A percentile compares a stretch with the other conserved stretches of the same genome.
Evolutionary conservation across 768 basidiomycete species (phyloP).

Genomic region (Lactifluus rugatus): DNA sequence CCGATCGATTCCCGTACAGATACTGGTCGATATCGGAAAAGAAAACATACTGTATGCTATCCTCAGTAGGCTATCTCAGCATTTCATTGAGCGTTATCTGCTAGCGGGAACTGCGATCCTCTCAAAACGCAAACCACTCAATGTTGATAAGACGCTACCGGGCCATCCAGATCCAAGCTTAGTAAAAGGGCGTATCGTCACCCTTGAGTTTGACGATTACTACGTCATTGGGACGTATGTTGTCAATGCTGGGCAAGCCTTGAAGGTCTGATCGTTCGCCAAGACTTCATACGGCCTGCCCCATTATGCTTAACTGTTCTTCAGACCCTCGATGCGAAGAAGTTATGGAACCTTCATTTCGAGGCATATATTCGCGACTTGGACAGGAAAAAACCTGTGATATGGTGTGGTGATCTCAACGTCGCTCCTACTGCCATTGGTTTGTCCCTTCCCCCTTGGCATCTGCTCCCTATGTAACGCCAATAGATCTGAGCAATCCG

Average conservation of each 20-base stretch:
- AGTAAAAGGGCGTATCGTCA: constrained; percentile 71
- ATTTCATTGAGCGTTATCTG: background rate
- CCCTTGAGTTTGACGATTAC: constrained; percentile 63
- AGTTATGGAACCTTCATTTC: constrained; percentile 73
- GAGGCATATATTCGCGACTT: constrained; percentile 59
- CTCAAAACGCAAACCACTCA: constrained; percentile 65
- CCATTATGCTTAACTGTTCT: background rate
- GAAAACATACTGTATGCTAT: constrained; percentile 61
- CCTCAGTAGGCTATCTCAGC: background rate
- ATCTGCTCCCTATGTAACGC: background rate
- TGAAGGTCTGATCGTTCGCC: constrained; percentile 38
- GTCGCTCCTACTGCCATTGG: constrained; percentile 73
- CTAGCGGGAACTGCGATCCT: constrained; percentile 75
- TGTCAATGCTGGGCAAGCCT: constrained; percentile 65
- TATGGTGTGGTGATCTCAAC: constrained; percentile 85
- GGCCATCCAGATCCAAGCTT: constrained; percentile 55
- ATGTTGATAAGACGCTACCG: constrained; percentile 56
- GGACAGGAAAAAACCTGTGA: constrained; percentile 72
- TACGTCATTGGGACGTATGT: constrained; percentile 78
- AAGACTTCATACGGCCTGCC: background rate
- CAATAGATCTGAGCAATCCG: constrained; percentile 55
- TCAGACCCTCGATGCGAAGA: constrained; percentile 68
- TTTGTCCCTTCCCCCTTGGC: constrained; percentile 19
- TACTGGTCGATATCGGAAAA: constrained; percentile 72
- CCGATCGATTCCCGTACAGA: constrained; percentile 51